A percentile compares a stretch with the other conserved stretches of the same genome.
phyloP scores from a whole-genome alignment of 306 rosid species.

The Vicia faba region DNA sequence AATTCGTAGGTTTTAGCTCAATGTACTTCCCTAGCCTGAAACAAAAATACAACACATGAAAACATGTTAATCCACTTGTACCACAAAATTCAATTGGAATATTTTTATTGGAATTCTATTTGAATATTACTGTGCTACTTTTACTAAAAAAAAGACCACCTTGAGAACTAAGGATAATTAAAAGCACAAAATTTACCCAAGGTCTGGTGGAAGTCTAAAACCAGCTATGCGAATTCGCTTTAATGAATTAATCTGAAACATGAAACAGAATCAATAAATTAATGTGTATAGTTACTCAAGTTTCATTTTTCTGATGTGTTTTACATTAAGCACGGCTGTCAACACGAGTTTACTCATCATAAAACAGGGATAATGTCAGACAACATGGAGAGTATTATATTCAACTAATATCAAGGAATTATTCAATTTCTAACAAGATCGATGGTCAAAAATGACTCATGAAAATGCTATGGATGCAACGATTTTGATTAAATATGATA shows the following conservation, averaged over 20 bases:
- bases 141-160: conserved; percentile 4
- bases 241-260: conserved; percentile 76
- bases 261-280: conserved; percentile 35
- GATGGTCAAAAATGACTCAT: not conserved
- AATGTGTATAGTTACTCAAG: not conserved
- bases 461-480: conserved; percentile 16
- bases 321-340: conserved; percentile 8
- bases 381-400: not conserved
- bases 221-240: conserved; percentile 86
- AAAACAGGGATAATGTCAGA: not conserved
- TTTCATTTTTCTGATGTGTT: conserved; percentile 30
- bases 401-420: conserved; percentile 15
- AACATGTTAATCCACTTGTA: conserved; percentile 3
- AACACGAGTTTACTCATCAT: conserved; percentile 12
- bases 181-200: conserved; percentile 61
- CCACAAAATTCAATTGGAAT: conserved; percentile 21
- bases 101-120: conserved; percentile 15
- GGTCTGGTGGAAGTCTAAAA: conserved; percentile 86
- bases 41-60: conserved; percentile 31
- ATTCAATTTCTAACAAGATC: conserved; percentile 17
- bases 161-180: conserved; percentile 13
- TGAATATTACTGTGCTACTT: conserved; percentile 14
- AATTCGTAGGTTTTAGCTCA: conserved; percentile 68
- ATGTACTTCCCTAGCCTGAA: conserved; percentile 79
- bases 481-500: conserved; percentile 17